These are phyloP conservation scores for Penicillium subrubescens DNA, from an alignment of 495 filamentous ascomycete species.

Conservation along the genomic window DNA sequence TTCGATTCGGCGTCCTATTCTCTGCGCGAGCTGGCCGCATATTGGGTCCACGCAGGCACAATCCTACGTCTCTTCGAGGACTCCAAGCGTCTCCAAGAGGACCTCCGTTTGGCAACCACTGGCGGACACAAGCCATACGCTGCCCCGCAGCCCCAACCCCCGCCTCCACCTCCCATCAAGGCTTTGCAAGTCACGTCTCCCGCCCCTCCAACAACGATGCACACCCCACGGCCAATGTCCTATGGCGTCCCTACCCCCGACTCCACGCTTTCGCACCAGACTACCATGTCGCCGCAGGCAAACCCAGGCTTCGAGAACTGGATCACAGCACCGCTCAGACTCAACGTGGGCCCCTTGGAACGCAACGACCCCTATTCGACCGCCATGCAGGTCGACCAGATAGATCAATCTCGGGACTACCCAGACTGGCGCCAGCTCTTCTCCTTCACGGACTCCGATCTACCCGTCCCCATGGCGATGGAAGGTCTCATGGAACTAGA, in stretches of 20 bases:
- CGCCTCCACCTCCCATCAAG: constrained; percentile 18
- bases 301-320: constrained; percentile 41
- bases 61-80: constrained; percentile 51
- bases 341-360: constrained; percentile 33
- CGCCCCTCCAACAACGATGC: constrained; percentile 23
- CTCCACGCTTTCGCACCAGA: constrained; percentile 30
- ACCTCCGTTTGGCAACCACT: constrained; percentile 42
- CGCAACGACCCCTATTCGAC: constrained; percentile 28
- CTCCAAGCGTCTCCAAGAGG: constrained; percentile 49
- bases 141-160: constrained; percentile 7
- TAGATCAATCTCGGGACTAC: constrained; percentile 41
- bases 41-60: constrained; percentile 50
- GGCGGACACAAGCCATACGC: constrained; percentile 41
- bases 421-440: constrained; percentile 52
- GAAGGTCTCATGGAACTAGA: constrained; percentile 47
- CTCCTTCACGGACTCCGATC: constrained; percentile 45
- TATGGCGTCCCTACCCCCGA: constrained; percentile 44
- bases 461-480: constrained; percentile 42
- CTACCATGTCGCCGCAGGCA: constrained; percentile 28
- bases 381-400: constrained; percentile 35
- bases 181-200: constrained; percentile 24
- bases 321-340: constrained; percentile 38
- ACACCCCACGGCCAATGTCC: constrained; percentile 29
- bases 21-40: constrained; percentile 46
- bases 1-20: constrained; percentile 51